Percentiles rank a stretch among this genome's conserved stretches.
phyloP scores from a whole-genome alignment of 305 asterid genomes.

The Fraxinus platypoda region DNA sequence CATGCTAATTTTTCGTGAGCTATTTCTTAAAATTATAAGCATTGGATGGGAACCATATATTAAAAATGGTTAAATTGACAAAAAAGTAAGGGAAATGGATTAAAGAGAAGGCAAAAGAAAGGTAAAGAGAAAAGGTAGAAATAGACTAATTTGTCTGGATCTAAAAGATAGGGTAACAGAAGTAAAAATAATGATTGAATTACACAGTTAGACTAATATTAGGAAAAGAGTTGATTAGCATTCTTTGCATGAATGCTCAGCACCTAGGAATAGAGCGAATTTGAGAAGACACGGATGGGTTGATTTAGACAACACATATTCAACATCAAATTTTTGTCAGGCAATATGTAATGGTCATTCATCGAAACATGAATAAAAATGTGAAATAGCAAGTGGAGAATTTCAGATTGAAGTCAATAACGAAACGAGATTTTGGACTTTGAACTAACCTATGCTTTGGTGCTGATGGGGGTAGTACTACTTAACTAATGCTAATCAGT shows the following conservation, averaged over 20 bases:
- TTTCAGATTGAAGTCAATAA: not conserved
- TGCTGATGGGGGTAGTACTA: not conserved
- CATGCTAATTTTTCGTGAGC: not conserved
- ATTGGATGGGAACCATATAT: not conserved
- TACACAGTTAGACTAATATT: not conserved
- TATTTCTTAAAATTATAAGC: not conserved
- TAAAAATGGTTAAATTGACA: not conserved
- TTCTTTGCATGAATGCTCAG: not conserved
- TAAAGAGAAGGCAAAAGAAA: not conserved
- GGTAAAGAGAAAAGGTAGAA: not conserved
- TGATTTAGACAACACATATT: not conserved
- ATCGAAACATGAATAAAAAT: not conserved
- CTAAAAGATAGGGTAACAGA: not conserved
- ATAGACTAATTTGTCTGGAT: not conserved
- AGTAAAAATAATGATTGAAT: not conserved
- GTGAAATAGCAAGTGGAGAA: not conserved
- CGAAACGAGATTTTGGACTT: not conserved
- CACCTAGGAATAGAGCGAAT: not conserved
- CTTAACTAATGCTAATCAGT: not conserved
- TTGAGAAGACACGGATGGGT: not conserved
- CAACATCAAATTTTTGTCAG: not conserved
- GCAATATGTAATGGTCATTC: not conserved
- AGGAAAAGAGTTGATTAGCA: not conserved
- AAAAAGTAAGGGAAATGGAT: not conserved
- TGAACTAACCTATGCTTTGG: not conserved